Base-by-base conservation (phyloP, 2,329 filamentous ascomycete species). In the Pseudogymnoascus sp. region DNA sequence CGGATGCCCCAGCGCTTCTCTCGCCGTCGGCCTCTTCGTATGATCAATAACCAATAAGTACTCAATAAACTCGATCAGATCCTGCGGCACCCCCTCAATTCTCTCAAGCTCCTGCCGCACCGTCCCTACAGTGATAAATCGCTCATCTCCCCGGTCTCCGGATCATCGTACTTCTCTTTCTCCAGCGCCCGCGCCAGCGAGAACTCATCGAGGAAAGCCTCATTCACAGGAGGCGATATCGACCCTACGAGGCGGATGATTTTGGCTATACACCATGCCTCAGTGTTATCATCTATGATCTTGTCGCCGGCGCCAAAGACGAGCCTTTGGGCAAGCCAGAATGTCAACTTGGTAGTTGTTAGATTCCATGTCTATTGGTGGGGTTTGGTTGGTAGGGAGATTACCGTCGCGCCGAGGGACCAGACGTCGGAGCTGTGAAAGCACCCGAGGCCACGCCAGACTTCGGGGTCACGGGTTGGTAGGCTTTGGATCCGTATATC, bases 261-360 rank as follows among this genome's bases (percentile, higher is more conserved):
- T 59, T 70, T 69, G 2, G 69, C 68, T 56, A 69, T 69, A 59
- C 68, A 70, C 66, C 66, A 69, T 21, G 67, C 62, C 64, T 69
- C 68, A 5, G 64, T 65, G 4, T 43, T 56, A 11, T 59, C 63
- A 62, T 71, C 61, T 36, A 70, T 62, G 11, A 66, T 64, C 36
- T 69, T 71, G 60, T 70, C 67, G 1, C 37, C 23, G 2, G 61
- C 21, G 11, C 68, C 68, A 60, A 71, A 70, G 9, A 71, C 59
- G 16, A 56, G n/a, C 3, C 25, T 34, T n/a, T 53, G 46, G 34
- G 63, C 61, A 31, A 71, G 59, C 61, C 56, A 65, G 46, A 63
- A 63, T 56, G 65, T 63, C 59, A 70, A 63, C 68, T 71, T 62
- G 9, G 12, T 23, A 40, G 21, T 67, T 62, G 42, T 46, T 46